Evolutionary conservation across 371 early-diverging fungal species (phyloP), one percentile per base, ranked within the genome.

Genomic region (Mucor sp.): DNA sequence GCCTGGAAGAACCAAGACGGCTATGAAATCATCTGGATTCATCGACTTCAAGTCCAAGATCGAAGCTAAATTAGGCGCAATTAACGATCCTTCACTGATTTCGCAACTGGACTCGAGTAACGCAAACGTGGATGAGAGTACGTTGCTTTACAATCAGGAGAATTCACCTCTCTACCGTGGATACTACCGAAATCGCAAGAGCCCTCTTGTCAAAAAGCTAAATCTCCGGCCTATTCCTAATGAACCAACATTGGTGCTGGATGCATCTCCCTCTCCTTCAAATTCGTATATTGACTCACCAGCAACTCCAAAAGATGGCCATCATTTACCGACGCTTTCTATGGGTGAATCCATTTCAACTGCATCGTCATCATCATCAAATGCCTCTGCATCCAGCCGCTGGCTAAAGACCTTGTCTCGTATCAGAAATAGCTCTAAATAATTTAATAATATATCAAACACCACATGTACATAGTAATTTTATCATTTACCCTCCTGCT

Each of bases 1-100:
- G 73, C 68, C 68, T 4, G 73, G 73, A 53, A 58, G 69, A 60
- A 62, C 73, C 33, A 68, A 69, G 28, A 41, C 47, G 12, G 73
- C 73, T 1, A 66, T 66, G 66, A 60, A 35, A 1, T 59, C 69
- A 19, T 48, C 27, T 15, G 66, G 66, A 3, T 72, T 72, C n/a
- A 67, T 70, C 14, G 70, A 69, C 21, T 74, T 70, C 62, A 70
- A 67, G 48, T 64, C 70, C 4, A 74, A 70, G 48, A 69, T 70
- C 7, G 67, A 70, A 47, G 70, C 70, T 11, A 63, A 62, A 67
- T 30, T 74, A 47, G 33, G 70, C 30, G 74, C 74, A 14, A 39
- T 67, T 33, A 70, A 70, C 57, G 57, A 65, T 58, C 27, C 67
- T 17, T 37, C 41, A n/a, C 55, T 74, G 0, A 32, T 74, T 21